Evolutionary conservation across 306 rosid genomes (phyloP), one percentile per base, ranked within the genome.

Genomic region (Arachis hypogaea): DNA sequence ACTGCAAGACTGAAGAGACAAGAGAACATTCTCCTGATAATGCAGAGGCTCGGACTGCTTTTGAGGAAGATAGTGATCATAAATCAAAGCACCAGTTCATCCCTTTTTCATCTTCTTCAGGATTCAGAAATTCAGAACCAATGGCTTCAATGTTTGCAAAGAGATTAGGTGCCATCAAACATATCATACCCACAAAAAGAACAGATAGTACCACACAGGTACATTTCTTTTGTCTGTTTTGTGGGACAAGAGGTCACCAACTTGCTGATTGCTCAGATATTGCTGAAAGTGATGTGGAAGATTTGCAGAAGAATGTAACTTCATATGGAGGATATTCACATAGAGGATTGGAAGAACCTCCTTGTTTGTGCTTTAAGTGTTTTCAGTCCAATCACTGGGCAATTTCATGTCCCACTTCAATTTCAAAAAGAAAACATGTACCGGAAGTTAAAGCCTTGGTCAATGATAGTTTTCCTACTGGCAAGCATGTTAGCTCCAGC

Each of bases 211-310:
- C 77, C 51, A 36, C 82, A 16, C 60, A 60, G 54, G 84, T 71
- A 63, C 69, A 55, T 44, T 10, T 69, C 66, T 72, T 75, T 60
- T 93, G 98, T 82, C 75, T 82, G 74, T 91, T 87, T 84, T 91
- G 97, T 58, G 97, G 96, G 67, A 68, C 73, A 61, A 88, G 73
- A 59, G 98, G 93, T 71, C 92, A 91, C 76, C 83, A 72, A 63
- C 80, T 91, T 68, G 66, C 59, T 59, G 82, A 86, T 72, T 91
- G 92, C 73, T 77, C 80, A 6, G 80, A 75, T 43, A 80, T 85
- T 61, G 68, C 73, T 18, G 85, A 67, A 73, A 69, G 73, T 42
- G 90, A 87, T 68, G 80, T 78, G 18, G 85, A 86, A 78, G 88
- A 83, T 78, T 86, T 91, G 71, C 69, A 47, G 62, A 81, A 82